Evolutionary conservation across 176 grass and related monocot species (phyloP).

Genomic region (Alopecurus myosuroides): DNA sequence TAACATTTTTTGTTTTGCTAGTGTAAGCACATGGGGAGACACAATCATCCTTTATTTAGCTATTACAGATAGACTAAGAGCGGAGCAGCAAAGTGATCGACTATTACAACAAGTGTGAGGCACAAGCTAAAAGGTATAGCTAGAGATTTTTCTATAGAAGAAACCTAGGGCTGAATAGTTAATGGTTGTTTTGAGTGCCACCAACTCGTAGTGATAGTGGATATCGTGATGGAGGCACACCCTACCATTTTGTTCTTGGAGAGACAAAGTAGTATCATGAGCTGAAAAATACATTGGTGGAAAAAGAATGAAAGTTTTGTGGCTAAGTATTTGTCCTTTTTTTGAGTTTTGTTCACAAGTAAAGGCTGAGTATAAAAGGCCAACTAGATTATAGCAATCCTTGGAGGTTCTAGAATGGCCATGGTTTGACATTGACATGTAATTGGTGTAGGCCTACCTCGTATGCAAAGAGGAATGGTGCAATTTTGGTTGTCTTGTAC

Average conservation of each 20-base stretch:
- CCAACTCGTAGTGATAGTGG: background rate
- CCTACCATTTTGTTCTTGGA: background rate
- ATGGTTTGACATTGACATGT: background rate
- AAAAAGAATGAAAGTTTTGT: background rate
- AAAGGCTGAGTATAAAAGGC: no score
- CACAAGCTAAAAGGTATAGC: fast-evolving
- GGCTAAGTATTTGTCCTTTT: background rate
- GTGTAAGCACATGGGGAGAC: background rate
- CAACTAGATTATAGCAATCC: no score
- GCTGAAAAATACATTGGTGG: background rate
- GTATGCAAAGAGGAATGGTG: no score
- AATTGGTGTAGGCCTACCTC: no score
- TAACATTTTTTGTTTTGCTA: background rate
- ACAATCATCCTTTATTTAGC: background rate
- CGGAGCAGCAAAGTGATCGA: background rate
- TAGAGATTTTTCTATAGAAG: background rate
- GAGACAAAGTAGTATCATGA: background rate
- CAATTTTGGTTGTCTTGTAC: no score
- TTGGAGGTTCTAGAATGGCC: no score
- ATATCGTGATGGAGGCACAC: background rate
- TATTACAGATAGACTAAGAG: background rate
- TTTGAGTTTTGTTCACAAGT: no score
- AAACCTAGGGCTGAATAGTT: fast-evolving
- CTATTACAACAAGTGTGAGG: background rate
- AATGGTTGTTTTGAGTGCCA: background rate